Percentiles rank a stretch among this genome's conserved stretches.
Evolutionary conservation across 2,329 filamentous ascomycete genomes (phyloP).

Genomic region (Macroventuria anomochaeta): DNA sequence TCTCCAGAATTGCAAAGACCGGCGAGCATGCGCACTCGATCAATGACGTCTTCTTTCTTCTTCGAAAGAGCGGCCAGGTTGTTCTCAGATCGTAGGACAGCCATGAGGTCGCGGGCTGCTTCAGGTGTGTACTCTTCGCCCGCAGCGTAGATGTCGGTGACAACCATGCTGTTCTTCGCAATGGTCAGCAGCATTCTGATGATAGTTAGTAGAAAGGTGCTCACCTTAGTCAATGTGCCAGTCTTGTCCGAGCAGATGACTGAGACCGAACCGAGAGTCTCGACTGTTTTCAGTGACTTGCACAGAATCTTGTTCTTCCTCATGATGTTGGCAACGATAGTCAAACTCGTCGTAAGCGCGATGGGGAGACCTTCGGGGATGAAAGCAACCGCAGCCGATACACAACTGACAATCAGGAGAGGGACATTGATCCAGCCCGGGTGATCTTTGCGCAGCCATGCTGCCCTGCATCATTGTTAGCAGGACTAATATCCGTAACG

Average conservation of each 20-base stretch:
- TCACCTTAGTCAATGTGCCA: constrained; percentile 66
- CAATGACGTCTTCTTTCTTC: constrained; percentile 41
- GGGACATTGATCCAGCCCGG: constrained; percentile 76
- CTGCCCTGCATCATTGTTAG: constrained; percentile 57
- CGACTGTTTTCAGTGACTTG: constrained; percentile 80
- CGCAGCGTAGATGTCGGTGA: constrained; percentile 71
- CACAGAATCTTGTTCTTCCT: constrained; percentile 77
- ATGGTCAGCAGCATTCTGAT: not conserved
- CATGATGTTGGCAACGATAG: constrained; percentile 80
- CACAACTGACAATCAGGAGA: constrained; percentile 74
- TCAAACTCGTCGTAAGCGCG: constrained; percentile 64
- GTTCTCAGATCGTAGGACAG: constrained; percentile 46
- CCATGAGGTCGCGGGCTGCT: constrained; percentile 53
- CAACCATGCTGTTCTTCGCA: constrained; percentile 72
- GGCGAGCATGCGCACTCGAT: constrained; percentile 66
- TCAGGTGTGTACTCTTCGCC: constrained; percentile 59
- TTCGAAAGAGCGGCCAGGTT: constrained; percentile 33
- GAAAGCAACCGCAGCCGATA: constrained; percentile 67
- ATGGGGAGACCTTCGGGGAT: constrained; percentile 66
- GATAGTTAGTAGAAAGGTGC: not conserved
- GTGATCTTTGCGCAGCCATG: constrained; percentile 71
- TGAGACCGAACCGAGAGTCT: constrained; percentile 75
- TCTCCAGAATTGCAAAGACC: constrained; percentile 78
- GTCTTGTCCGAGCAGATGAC: constrained; percentile 81
- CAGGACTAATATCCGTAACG: not conserved